Percentiles rank a stretch among this genome's conserved stretches.
phyloP scores from a whole-genome alignment of 805 yeast species.

The Pichia membranifaciens region DNA sequence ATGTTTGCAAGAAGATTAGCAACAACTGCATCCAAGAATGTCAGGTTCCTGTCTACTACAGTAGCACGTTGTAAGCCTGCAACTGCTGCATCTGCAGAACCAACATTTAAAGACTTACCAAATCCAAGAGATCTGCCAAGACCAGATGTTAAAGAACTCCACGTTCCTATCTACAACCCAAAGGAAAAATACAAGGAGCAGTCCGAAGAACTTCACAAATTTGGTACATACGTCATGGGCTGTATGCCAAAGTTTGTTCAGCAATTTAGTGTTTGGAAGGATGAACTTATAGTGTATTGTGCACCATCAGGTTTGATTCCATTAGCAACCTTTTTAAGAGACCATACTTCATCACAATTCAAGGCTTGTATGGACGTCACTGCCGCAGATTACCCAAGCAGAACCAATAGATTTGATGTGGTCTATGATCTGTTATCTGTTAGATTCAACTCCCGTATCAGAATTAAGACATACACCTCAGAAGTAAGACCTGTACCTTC shows the following conservation, averaged over 20 bases:
- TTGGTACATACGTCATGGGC: slow-evolving; percentile 72
- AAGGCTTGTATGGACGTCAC: slow-evolving; percentile 76
- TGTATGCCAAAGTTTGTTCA: slow-evolving; percentile 78
- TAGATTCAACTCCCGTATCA: slow-evolving; percentile 78
- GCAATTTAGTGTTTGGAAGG: slow-evolving; percentile 86
- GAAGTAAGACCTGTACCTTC: slow-evolving; percentile 82
- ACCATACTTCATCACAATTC: slow-evolving; percentile 78
- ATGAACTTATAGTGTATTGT: slow-evolving; percentile 69
- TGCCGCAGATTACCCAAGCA: slow-evolving; percentile 80
- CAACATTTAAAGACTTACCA: slow-evolving; percentile 26
- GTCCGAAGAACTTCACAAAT: slow-evolving; percentile 68
- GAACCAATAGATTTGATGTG: slow-evolving; percentile 80
- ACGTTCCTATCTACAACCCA: slow-evolving; percentile 61
- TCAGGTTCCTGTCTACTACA: slow-evolving; percentile 7
- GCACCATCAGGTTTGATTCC: slow-evolving; percentile 74
- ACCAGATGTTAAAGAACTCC: slow-evolving; percentile 29
- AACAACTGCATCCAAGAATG: slow-evolving; percentile 2
- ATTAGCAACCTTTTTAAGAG: slow-evolving; percentile 60
- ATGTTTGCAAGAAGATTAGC: slow-evolving; percentile 12
- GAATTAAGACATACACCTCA: slow-evolving; percentile 83
- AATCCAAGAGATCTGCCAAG: slow-evolving; percentile 32
- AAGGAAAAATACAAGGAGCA: slow-evolving; percentile 67
- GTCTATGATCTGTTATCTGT: slow-evolving; percentile 77
- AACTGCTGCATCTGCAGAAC: slow-evolving; percentile 8
- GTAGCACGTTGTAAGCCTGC: slow-evolving; percentile 10